Percentiles rank a stretch among this genome's conserved stretches.
phyloP scores from a whole-genome alignment of 768 basidiomycete species.

The Russula brevipes region DNA sequence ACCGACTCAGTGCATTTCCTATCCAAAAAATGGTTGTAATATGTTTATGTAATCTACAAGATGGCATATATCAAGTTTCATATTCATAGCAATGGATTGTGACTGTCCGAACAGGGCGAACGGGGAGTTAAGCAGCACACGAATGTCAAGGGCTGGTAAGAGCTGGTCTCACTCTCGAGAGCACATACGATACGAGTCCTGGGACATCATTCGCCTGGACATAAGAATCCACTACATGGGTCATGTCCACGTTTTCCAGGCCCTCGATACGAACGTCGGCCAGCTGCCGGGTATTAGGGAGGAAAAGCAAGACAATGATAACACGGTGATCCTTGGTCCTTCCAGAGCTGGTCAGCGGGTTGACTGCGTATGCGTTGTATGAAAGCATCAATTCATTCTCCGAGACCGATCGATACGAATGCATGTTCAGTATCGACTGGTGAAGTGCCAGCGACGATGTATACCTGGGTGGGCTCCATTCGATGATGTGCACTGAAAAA shows the following conservation, averaged over 20 bases:
- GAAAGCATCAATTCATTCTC: slow-evolving; percentile 75
- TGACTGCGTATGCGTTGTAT: slow-evolving; percentile 42
- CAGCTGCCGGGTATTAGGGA: slow-evolving; percentile 61
- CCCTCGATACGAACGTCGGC: slow-evolving; percentile 55
- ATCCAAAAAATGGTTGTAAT: too few relatives aligned
- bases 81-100: too few relatives aligned
- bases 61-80: too few relatives aligned
- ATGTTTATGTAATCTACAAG: too few relatives aligned
- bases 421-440: slow-evolving; percentile 53
- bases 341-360: slow-evolving; percentile 23
- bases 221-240: slow-evolving; percentile 56
- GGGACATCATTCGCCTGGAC: slow-evolving; percentile 61
- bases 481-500: neutral
- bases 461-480: slow-evolving; percentile 46
- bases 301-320: slow-evolving; percentile 59
- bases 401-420: slow-evolving; percentile 52
- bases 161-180: slow-evolving; percentile 42
- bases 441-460: slow-evolving; percentile 64
- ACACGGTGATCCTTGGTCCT: slow-evolving; percentile 31
- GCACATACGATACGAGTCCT: slow-evolving; percentile 56
- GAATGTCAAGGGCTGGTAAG: neutral
- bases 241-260: slow-evolving; percentile 47
- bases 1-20: too few relatives aligned
- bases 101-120: too few relatives aligned
- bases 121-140: neutral